Evolutionary conservation across 1,139 yeast genomes (phyloP).

Genomic region (Geotrichum carabidarum): DNA sequence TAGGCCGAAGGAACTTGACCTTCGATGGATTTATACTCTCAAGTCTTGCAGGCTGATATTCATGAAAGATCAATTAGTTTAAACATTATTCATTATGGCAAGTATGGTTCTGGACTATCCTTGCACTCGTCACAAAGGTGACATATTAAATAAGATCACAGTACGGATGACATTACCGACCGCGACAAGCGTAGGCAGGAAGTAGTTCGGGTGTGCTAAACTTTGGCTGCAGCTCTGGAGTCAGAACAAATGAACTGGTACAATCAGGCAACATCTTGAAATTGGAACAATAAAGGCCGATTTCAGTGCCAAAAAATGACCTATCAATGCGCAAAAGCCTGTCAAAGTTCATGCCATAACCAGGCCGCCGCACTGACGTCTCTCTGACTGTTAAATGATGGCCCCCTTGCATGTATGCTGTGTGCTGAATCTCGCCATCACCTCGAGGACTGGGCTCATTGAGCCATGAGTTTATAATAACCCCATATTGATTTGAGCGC

Average conservation of each 20-base stretch:
- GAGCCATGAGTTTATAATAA: constrained; percentile 11
- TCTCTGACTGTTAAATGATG: constrained; percentile 8
- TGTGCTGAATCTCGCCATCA: constrained; percentile 1
- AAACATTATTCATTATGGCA: not conserved
- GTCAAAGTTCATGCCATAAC: not conserved
- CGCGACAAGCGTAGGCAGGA: no score
- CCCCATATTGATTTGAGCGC: constrained; percentile 11
- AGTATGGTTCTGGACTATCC: not conserved
- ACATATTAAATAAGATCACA: no score
- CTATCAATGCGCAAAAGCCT: not conserved
- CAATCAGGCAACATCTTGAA: not conserved
- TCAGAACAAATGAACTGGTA: not conserved
- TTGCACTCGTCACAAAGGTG: no score
- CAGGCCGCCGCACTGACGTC: not conserved
- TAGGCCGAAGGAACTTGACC: no score
- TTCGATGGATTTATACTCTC: no score
- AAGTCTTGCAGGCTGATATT: not conserved
- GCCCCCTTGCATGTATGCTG: constrained; percentile 5
- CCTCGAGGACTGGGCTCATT: not conserved
- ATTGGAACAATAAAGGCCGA: not conserved
- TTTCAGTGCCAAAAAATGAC: not conserved
- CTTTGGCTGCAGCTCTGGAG: not conserved
- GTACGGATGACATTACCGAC: no score
- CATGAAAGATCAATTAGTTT: not conserved
- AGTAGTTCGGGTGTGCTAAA: no score